A percentile compares a stretch with the other conserved stretches of the same genome.
Conservation (phyloP, 75 land plant genomes). For the Pinus taeda region DNA sequence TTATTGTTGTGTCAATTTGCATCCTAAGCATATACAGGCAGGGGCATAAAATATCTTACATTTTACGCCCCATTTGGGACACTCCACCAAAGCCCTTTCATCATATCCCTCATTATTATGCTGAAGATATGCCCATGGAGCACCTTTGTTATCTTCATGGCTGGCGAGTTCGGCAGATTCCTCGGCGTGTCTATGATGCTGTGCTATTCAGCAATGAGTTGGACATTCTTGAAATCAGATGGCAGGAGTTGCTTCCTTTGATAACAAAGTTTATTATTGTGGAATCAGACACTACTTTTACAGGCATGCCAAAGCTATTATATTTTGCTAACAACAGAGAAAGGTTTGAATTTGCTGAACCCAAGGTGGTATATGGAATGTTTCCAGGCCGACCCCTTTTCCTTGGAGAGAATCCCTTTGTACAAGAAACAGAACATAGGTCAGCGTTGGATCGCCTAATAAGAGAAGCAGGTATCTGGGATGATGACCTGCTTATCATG, state of each 20-base stretch:
- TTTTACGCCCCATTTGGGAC: slow-evolving; percentile 88
- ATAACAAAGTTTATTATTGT: slow-evolving; percentile 70
- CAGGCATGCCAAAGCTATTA: slow-evolving; percentile 76
- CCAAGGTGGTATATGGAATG: slow-evolving; percentile 52
- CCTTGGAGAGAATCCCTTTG: slow-evolving; percentile 51
- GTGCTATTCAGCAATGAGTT: slow-evolving; percentile 89
- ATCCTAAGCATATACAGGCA: slow-evolving; percentile 19
- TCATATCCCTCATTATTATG: slow-evolving; percentile 57
- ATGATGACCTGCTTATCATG: slow-evolving; percentile 79
- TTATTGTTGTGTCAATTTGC: neutral
- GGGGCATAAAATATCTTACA: slow-evolving; percentile 41
- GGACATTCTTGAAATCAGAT: slow-evolving; percentile 82
- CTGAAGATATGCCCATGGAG: slow-evolving; percentile 56
- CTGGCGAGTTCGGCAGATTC: slow-evolving; percentile 48
- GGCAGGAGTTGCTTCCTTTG: slow-evolving; percentile 55
- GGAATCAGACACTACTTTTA: slow-evolving; percentile 86
- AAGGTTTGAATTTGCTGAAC: slow-evolving; percentile 53
- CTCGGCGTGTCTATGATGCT: slow-evolving; percentile 89
- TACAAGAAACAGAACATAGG: slow-evolving; percentile 52
- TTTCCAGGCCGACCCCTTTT: slow-evolving; percentile 22
- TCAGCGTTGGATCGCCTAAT: slow-evolving; percentile 48
- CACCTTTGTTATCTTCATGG: slow-evolving; percentile 78
- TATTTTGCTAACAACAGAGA: slow-evolving; percentile 41
- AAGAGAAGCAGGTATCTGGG: slow-evolving; percentile 45
- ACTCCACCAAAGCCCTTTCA: slow-evolving; percentile 67